Evolutionary conservation across 768 basidiomycete genomes (phyloP), one percentile per base, ranked within the genome.

Genomic region (Xerocomellus intermedius): DNA sequence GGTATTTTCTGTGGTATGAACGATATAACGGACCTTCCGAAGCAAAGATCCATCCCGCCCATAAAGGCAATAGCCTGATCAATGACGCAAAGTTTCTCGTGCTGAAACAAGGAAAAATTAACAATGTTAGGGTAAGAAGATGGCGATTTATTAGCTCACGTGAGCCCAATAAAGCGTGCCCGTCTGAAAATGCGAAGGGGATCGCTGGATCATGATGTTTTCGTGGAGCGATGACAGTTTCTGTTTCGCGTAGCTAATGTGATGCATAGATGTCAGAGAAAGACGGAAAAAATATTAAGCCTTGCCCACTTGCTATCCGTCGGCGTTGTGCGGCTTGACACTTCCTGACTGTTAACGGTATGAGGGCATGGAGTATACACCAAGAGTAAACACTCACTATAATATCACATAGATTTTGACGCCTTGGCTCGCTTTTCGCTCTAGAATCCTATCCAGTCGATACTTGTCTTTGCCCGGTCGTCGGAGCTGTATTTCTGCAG

Each of bases 151-250:
- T 13, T 73, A 32, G 8, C 87, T 62, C 65, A 96, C 94, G 74
- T 98, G 97, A 26, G 96, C 95, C 97, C 97, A 99, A 68, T 97
- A 95, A 69, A 96, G 93, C 3, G 94, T 98, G 13, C 95, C 95
- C 0, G 95, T 97, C 68, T 93, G 89, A 71, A 98, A 94, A 73
- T 99, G 97, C 3, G 93, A 96, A 0, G 97, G 97, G 5, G 96
- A 98, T 24, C 97, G 85, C 67, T 99, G 97, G 3, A 98, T 86
- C 84, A 94, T 86, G 50, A 99, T 89, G 71, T 98, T 98, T 4
- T 86, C 84, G 68, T 98, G 96, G 13, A 99, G 73, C 1, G 78
- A 80, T 22, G 80, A 79, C 26, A 99, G 70, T 28, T 82, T 81
- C 62, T 91, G 89, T 65, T 99, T 99, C 28, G 95, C 77, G 69